Percentiles rank a stretch among this genome's conserved stretches.
Conservation (phyloP, 768 basidiomycete species). For the Coprinopsis strossmayeri region DNA sequence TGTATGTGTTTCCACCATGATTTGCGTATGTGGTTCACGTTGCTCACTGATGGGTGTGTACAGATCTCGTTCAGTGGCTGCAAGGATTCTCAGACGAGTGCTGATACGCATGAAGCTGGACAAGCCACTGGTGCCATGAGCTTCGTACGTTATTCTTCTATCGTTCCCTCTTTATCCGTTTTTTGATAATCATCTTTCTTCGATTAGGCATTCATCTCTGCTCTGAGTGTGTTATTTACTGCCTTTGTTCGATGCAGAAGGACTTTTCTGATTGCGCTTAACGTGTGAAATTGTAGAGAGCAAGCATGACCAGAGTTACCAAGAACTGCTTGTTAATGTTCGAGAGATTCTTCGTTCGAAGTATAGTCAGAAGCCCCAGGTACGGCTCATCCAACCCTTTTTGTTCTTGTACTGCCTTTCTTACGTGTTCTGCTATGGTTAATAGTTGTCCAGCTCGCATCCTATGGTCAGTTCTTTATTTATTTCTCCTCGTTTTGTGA, state of each 20-base stretch:
- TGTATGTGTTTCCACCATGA: constrained; percentile 36
- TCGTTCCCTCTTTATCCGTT: background rate
- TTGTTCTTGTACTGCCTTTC: too few species aligned
- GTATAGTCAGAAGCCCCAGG: constrained; percentile 39
- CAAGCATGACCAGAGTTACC: constrained; percentile 37
- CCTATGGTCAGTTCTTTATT: constrained; percentile 26
- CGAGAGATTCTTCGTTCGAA: constrained; percentile 32
- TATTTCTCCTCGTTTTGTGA: background rate
- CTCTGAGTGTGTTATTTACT: constrained; percentile 35
- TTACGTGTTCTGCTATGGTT: constrained; percentile 9
- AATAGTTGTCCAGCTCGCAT: constrained; percentile 32
- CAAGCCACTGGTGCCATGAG: constrained; percentile 76
- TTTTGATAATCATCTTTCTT: background rate
- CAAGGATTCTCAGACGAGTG: constrained; percentile 78
- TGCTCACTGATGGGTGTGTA: background rate
- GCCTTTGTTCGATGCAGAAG: too few species aligned
- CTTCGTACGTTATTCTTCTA: constrained; percentile 38
- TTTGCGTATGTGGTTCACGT: background rate
- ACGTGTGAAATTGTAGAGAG: constrained; percentile 23
- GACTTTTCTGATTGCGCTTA: too few species aligned
- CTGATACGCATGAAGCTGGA: constrained; percentile 63
- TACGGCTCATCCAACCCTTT: constrained; percentile 12
- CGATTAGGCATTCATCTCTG: constrained; percentile 53
- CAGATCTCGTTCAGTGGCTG: constrained; percentile 86
- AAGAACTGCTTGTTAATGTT: constrained; percentile 33